Percentiles rank a stretch among this genome's conserved stretches.
These are phyloP conservation scores for Diutina ranongensis DNA, from an alignment of 1,139 yeast species.

Conservation along the genomic window DNA sequence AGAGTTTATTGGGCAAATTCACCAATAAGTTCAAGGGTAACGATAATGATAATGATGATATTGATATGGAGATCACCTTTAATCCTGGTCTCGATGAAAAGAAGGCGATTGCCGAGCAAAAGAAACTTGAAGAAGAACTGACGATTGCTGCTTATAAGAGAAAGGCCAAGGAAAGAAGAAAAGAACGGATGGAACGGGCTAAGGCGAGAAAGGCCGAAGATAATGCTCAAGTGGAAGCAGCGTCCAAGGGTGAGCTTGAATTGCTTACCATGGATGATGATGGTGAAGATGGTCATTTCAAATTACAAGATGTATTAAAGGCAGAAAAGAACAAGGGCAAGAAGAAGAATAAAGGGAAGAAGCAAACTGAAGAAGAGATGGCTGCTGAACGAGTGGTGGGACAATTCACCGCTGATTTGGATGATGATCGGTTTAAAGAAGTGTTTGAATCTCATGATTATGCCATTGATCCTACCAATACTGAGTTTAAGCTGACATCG, in stretches of 20 bases:
- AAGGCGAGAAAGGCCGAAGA: constrained; percentile 34
- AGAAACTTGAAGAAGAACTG: constrained; percentile 47
- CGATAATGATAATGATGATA: constrained; percentile 38
- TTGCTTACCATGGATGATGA: constrained; percentile 63
- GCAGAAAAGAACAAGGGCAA: constrained; percentile 59
- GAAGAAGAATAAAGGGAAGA: constrained; percentile 25
- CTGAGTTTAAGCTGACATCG: constrained; percentile 78
- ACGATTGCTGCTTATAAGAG: constrained; percentile 76
- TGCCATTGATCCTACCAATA: constrained; percentile 83
- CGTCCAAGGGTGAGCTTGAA: constrained; percentile 52
- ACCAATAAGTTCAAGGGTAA: constrained; percentile 24
- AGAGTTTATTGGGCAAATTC: constrained; percentile 37
- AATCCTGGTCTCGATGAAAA: constrained; percentile 72
- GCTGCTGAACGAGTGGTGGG: constrained; percentile 30
- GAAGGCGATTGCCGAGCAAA: constrained; percentile 17
- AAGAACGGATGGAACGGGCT: constrained; percentile 63
- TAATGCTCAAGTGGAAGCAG: constrained; percentile 13
- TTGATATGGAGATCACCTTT: constrained; percentile 93
- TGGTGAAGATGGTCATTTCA: constrained; percentile 53
- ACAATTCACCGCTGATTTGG: constrained; percentile 54
- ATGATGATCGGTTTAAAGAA: constrained; percentile 82
- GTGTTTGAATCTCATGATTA: constrained; percentile 81
- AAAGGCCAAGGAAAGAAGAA: constrained; percentile 88
- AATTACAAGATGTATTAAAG: constrained; percentile 66
- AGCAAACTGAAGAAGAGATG: constrained; percentile 30